These are phyloP conservation scores for Favolaschia claudopus DNA, from an alignment of 768 basidiomycete species.

Conservation along the genomic window DNA sequence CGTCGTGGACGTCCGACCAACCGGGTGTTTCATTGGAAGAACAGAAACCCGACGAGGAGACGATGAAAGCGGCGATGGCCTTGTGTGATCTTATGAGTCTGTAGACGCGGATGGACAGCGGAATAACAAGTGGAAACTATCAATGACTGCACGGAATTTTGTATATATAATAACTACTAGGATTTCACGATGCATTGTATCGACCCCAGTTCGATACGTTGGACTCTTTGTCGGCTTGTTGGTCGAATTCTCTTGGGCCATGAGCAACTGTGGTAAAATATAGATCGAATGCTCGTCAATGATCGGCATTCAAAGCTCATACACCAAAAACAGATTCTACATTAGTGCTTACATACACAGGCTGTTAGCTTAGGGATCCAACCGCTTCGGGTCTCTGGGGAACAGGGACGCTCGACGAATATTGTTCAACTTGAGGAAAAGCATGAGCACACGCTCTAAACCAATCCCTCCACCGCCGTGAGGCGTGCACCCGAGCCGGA, in stretches of 20 bases:
- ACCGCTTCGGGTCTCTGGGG: conserved; percentile 95
- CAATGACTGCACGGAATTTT: not conserved
- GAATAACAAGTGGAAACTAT: too few species aligned
- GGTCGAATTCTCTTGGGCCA: too few species aligned
- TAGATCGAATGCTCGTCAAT: too few species aligned
- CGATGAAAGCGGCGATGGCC: conserved; percentile 74
- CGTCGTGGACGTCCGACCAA: too few species aligned
- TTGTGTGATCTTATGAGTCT: conserved; percentile 59
- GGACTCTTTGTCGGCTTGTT: too few species aligned
- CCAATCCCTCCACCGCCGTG: conserved; percentile 98
- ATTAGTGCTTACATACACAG: conserved; percentile 10
- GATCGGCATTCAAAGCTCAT: too few species aligned
- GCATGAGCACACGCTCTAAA: conserved; percentile 94
- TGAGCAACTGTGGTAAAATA: too few species aligned
- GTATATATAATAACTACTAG: not conserved
- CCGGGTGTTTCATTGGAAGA: not conserved
- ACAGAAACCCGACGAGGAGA: conserved; percentile 61
- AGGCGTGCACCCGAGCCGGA: conserved; percentile 93
- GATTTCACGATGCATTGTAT: too few species aligned
- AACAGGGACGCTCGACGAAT: conserved; percentile 92
- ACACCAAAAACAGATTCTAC: conserved; percentile 2
- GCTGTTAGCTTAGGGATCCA: conserved; percentile 70
- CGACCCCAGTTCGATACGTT: too few species aligned
- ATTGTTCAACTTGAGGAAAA: conserved; percentile 97
- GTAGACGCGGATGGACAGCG: not conserved